Conservation (phyloP, 371 early-diverging fungal genomes). For the Phascolomyces articulosus region DNA sequence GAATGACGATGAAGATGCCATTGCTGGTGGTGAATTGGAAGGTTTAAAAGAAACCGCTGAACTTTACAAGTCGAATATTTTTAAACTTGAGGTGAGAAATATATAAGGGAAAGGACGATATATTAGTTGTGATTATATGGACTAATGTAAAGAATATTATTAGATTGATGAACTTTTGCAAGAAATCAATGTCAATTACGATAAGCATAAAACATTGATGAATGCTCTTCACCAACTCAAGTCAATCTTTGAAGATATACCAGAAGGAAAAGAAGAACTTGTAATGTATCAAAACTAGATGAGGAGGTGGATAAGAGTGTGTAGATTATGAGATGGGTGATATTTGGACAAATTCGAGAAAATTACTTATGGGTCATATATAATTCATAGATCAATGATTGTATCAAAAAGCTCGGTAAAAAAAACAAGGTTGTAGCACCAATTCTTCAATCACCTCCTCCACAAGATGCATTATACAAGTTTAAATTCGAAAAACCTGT, state of each 20-base stretch:
- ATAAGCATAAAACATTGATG: slow-evolving; percentile 73
- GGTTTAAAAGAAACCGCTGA: slow-evolving; percentile 81
- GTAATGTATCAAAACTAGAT: no score
- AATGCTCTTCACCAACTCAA: slow-evolving; percentile 72
- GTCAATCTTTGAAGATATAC: slow-evolving; percentile 55
- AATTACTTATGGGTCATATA: no score
- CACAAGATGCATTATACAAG: slow-evolving; percentile 70
- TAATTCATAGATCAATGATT: slow-evolving; percentile 1
- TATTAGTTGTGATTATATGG: no score
- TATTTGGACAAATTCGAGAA: no score
- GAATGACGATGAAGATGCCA: slow-evolving; percentile 35
- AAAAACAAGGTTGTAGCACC: slow-evolving; percentile 66
- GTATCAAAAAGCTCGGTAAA: slow-evolving; percentile 49
- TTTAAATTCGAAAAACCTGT: slow-evolving; percentile 79
- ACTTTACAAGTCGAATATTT: slow-evolving; percentile 89
- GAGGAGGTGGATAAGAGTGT: no score
- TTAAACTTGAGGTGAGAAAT: slow-evolving; percentile 79
- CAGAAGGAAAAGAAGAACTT: slow-evolving; percentile 48
- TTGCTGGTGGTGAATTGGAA: slow-evolving; percentile 87
- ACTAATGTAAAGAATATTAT: no score
- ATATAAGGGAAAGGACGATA: no score
- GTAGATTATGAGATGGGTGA: no score
- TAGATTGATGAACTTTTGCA: slow-evolving; percentile 84
- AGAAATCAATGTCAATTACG: slow-evolving; percentile 71
- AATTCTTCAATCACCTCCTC: slow-evolving; percentile 75